Base-by-base conservation (phyloP, 192 early-diverging fungal genomes). In the Gonapodya prolifera region DNA sequence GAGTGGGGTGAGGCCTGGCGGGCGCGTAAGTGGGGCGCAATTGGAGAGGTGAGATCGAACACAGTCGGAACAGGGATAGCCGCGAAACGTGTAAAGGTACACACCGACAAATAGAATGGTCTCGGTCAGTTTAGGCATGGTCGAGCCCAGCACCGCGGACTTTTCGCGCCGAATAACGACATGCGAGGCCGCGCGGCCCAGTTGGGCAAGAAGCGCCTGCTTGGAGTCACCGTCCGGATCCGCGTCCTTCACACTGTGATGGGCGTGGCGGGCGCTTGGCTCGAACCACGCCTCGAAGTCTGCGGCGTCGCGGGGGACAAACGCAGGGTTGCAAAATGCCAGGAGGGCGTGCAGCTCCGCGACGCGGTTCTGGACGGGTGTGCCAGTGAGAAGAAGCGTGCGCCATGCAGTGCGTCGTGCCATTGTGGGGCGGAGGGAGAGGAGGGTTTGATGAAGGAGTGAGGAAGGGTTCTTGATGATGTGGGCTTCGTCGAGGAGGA, bases 401-500 rank as follows among this genome's bases (percentile, higher is more conserved):
- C 45, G 45, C 45, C 45, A 61, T 2, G 8, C 45, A 2, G 2
- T 75, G 30, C 31, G 34, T 75, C 29, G 31, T 18, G 23, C 8
- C 74, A 33, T 61, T 2, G 8, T 23, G 23, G 77, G 69, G 35
- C 71, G 33, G n/a, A 82, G 76, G 1, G 45, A 69, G 16, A 76
- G 31, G 30, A 82, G 75, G 0, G 36, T 70, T 76, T 2, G 23
- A n/a, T 34, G 35, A 2, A 75, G 73, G 2, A 16, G 35, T 13
- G 73, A 75, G 2, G 31, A 13, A 2, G 32, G 73, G 35, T 75
- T 75, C n/a, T 75, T 75, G 18, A 82, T 75, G 34, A 77, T 35
- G 69, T 82, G 81, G 17, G 81, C 81, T 78, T 82, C 81, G 35
- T 82, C 81, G 31, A 82, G 76, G 36, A 82, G 69, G 35, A 82